Evolutionary conservation across 306 rosid species (phyloP).

Genomic region (Trifolium repens): DNA sequence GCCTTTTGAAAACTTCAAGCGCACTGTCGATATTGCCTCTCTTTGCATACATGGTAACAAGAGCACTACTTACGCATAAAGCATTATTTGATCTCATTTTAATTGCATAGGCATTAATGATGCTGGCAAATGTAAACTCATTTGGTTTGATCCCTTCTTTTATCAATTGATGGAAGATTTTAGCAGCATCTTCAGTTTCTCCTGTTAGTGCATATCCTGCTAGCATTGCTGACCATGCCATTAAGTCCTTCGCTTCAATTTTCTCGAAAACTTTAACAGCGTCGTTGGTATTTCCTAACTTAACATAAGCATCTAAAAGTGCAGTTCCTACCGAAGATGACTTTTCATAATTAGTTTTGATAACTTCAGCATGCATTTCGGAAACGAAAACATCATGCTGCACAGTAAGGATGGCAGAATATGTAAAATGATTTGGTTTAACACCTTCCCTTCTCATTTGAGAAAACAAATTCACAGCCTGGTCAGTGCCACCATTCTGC

Average conservation of each 20-base stretch:
- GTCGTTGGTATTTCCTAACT: slow-evolving; percentile 56
- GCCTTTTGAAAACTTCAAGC: slow-evolving; percentile 79
- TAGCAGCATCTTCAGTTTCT: slow-evolving; percentile 68
- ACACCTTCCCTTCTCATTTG: slow-evolving; percentile 72
- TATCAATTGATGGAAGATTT: slow-evolving; percentile 59
- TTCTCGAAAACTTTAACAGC: slow-evolving; percentile 69
- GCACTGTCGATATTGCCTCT: slow-evolving; percentile 87
- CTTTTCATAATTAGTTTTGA: slow-evolving; percentile 74
- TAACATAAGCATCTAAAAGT: slow-evolving; percentile 74
- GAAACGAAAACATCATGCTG: slow-evolving; percentile 50
- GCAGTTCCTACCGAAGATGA: slow-evolving; percentile 83
- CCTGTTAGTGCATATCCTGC: slow-evolving; percentile 79
- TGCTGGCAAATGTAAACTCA: slow-evolving; percentile 78
- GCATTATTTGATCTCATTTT: slow-evolving; percentile 65
- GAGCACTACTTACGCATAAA: slow-evolving; percentile 84
- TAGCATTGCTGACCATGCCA: slow-evolving; percentile 95
- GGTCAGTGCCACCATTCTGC: slow-evolving; percentile 63
- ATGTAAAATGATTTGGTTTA: slow-evolving; percentile 80
- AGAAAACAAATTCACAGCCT: slow-evolving; percentile 65
- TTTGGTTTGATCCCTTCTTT: slow-evolving; percentile 74
- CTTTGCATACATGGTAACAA: slow-evolving; percentile 94
- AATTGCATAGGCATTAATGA: slow-evolving; percentile 73
- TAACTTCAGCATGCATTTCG: slow-evolving; percentile 77
- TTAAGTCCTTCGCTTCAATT: slow-evolving; percentile 71
- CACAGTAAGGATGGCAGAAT: slow-evolving; percentile 78